Conservation (phyloP, 2,329 filamentous ascomycete species). For the Fusarium anguioides region DNA sequence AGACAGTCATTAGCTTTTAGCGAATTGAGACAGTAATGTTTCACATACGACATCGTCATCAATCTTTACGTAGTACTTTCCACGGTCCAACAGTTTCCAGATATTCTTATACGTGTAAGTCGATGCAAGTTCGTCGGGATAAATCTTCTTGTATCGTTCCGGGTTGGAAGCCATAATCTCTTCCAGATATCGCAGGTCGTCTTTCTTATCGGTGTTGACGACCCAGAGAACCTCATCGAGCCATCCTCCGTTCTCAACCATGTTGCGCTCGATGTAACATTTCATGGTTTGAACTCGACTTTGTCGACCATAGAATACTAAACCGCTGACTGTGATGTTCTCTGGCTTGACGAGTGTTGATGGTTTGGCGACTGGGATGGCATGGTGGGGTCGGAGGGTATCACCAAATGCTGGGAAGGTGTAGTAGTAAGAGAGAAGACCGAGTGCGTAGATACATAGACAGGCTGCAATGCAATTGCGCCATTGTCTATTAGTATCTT, state of each 20-base stretch:
- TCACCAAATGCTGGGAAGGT: background rate
- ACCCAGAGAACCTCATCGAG: conserved; percentile 36
- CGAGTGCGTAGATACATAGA: background rate
- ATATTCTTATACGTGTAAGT: conserved; percentile 34
- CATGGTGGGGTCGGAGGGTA: background rate
- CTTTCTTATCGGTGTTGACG: conserved; percentile 18
- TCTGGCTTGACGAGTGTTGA: conserved; percentile 14
- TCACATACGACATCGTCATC: conserved; percentile 29
- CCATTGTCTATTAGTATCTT: conserved; percentile 1
- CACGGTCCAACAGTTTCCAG: conserved; percentile 32
- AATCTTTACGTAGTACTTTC: conserved; percentile 41
- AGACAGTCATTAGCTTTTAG: conserved; percentile 1
- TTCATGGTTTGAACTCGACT: conserved; percentile 24
- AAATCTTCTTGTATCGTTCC: conserved; percentile 23
- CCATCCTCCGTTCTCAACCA: conserved; percentile 36
- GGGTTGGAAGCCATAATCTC: conserved; percentile 30
- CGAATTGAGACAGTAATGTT: background rate
- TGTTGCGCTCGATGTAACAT: conserved; percentile 38
- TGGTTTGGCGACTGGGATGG: background rate
- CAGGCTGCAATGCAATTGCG: background rate
- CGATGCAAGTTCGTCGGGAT: conserved; percentile 8
- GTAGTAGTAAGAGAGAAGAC: background rate
- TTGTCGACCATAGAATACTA: conserved; percentile 33
- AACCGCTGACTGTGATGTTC: conserved; percentile 27
- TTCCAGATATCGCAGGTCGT: conserved; percentile 28